These are phyloP conservation scores for Eragrostis tef DNA, from an alignment of 202 grass and related monocot genomes.

Conservation along the genomic window DNA sequence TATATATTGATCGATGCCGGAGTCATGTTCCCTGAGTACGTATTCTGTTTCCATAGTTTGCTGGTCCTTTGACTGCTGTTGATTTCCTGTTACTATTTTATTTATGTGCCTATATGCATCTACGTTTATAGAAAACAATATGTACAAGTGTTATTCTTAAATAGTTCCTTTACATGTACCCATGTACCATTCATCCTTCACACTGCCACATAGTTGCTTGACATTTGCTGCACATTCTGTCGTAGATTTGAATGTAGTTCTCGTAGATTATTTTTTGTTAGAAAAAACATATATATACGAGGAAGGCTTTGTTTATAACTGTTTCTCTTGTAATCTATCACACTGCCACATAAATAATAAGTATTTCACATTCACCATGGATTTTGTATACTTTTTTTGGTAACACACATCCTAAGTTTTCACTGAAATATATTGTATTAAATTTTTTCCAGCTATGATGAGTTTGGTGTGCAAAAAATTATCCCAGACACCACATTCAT, in stretches of 20 bases:
- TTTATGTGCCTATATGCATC: neutral
- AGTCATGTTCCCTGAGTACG: conserved; percentile 99
- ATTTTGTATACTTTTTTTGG: conserved; percentile 6
- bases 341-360: neutral
- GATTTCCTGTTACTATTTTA: too few relatives aligned
- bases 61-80: neutral
- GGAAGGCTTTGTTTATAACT: neutral
- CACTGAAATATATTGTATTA: conserved; percentile 16
- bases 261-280: neutral
- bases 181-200: too few relatives aligned
- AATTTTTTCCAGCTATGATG: conserved; percentile 70
- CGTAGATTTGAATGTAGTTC: neutral
- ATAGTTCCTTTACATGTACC: conserved; percentile 1
- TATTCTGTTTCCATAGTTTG: conserved; percentile 24
- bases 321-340: conserved; percentile 9
- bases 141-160: neutral
- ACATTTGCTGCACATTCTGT: conserved; percentile 9
- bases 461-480: conserved; percentile 97
- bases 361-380: conserved; percentile 30
- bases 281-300: conserved; percentile 15
- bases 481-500: conserved; percentile 98
- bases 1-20: conserved; percentile 99
- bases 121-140: conserved; percentile 10
- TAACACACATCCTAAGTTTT: conserved; percentile 11
- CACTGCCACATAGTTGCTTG: neutral